Evolutionary conservation across 441 rosid species (phyloP), one percentile per base, ranked within the genome.

Genomic region (Pelargonium exstipulatum): DNA sequence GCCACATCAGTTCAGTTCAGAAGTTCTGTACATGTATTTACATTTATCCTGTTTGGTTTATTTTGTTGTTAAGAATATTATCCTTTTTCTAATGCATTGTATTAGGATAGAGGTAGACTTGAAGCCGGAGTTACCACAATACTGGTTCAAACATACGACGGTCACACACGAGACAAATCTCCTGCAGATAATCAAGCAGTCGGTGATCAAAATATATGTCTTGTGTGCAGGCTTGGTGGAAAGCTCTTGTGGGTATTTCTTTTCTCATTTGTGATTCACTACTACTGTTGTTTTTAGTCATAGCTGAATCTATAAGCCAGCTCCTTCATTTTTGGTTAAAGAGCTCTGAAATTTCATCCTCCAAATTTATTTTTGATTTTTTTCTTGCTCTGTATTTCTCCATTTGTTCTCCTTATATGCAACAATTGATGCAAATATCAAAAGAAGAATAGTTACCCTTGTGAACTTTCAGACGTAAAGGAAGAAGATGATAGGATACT

Each of bases 51-150:
- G 49, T 13, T 60, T 45, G 5, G 24, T 65, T 62, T 57, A 64
- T 17, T 72, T 62, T 67, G 57, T 62, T 40, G 66, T 78, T 40
- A 40, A 10, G 43, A 67, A 48, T 48, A 57, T 57, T 17, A 55
- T 49, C 73, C 62, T 18, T 48, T 49, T 65, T 69, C 29, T 79
- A 72, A 66, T 86, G 74, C 71, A 70, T 80, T 83, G 87, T 70
- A 82, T 82, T 82, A 86, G 90, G 90, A 79, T 85, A 79, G 83
- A 71, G 80, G 79, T 82, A 82, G 72, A 78, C 76, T 71, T 62
- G 87, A 77, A 79, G 78, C 65, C 10, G 66, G 51, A 68, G 75
- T 74, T 51, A 64, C 71, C 68, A 62, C 68, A 66, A 75, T 73
- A 70, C 62, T 29, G 65, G 79, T 62, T 71, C 81, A 80, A 69